Evolutionary conservation across 176 grass and related monocot genomes (phyloP), one percentile per base, ranked within the genome.

Genomic region (Otatea glauca): DNA sequence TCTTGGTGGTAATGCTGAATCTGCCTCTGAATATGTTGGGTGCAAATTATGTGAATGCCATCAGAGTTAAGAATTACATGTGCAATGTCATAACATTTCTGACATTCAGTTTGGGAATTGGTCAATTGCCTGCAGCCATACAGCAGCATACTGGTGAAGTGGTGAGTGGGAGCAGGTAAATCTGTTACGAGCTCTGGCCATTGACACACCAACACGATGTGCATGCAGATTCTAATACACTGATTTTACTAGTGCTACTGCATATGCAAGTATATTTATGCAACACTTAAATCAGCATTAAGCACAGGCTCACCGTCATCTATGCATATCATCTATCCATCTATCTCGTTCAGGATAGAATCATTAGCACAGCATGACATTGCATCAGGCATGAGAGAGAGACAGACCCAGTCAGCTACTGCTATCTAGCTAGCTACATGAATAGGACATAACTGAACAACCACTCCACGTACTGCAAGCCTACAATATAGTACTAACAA

Each of bases 101-200:
- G 44, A 50, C 34, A 53, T 83, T 88, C 74, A 65, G 80, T 65
- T 71, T 24, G 49, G 39, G 82, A 86, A 81, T 6, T 49, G 71
- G 88, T 81, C 77, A 70, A 37, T 27, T 81, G 82, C 41, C 49
- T 49, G 45, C 81, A 38, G 23, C 20, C 47, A 49, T 49, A 49
- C 23, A 13, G 1, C 6, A 25, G 1, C 6, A 25, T 64, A 55
- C 56, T 41, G 70, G 20, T 75, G 44, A 7, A 41, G 29, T 20
- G 56, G 41, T 65, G 47, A 56, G 87, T 80, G 76, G 81, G 87
- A 62, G 82, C 87, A 81, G 87, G 69, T 85, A 55, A 68, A 25
- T 84, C 58, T 65, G 68, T 80, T 79, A 21, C 68, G 45, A 16
- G 62, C 59, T 15, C 42, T 44, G 61, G 60, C 81, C 77, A 62